Evolutionary conservation across 2,329 filamentous ascomycete genomes (phyloP), one percentile per base, ranked within the genome.

Genomic region (Venturia nashicola): DNA sequence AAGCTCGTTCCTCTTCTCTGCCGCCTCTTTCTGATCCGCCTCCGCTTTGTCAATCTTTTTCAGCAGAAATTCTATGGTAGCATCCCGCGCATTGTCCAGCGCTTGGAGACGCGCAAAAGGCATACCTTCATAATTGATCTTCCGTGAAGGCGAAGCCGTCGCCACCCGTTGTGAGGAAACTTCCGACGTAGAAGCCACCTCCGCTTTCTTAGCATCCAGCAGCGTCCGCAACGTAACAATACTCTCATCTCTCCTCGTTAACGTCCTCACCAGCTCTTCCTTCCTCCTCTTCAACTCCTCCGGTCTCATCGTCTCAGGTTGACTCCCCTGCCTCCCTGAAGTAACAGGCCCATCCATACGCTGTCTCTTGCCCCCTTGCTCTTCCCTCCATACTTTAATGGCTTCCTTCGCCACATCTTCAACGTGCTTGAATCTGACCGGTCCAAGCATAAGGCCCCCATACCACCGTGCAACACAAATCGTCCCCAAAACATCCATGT

Each of bases 391-490:
- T 55, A 72, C 75, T 67, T 70, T 68, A 20, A 83, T 76, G 1
- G 80, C 80, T 64, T 78, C 77, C 64, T 75, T 74, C 2, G 80
- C 81, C 40, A 72, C 75, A 32, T 71, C 76, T 68, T 82, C 79
- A 36, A 83, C 81, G 65, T 82, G 80, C 61, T 75, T 76, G 66
- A 83, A 83, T 18, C 81, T 70, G 18, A 80, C 76, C 1, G 80
- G 80, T 0, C 81, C 81, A 11, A 83, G 74, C 68, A 82, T 76
- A 3, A 78, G 72, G 0, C 81, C 81, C 2, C 81, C 81, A 67
- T 81, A 83, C 80, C 80, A 83, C 18, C 81, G 69, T 44, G 80
- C 81, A 9, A 83, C 81, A 5, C 82, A 78, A 27, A 82, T 73
- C 1, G 73, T 70, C 27, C 81, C 81, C 54, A 73, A 71, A 16